Conservation (phyloP, 169 alveolate species). For the Plasmodium gonderi region DNA sequence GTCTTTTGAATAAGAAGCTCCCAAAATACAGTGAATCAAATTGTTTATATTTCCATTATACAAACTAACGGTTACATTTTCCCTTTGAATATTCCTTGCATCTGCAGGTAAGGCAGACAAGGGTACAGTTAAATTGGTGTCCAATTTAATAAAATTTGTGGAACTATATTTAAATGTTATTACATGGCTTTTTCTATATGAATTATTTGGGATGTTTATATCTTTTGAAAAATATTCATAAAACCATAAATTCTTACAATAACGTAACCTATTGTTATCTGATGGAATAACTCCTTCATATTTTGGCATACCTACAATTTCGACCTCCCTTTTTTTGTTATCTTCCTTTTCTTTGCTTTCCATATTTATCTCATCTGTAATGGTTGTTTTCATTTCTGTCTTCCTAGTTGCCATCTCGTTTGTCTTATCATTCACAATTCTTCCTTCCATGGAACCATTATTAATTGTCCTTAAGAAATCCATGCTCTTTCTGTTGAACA, state of each 20-base stretch:
- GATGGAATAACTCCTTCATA: slow-evolving; percentile 74
- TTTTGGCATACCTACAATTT: slow-evolving; percentile 66
- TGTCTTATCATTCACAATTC: background rate
- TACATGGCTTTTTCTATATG: slow-evolving; percentile 34
- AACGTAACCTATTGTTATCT: slow-evolving; percentile 31
- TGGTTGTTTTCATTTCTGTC: too few species aligned
- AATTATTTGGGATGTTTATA: slow-evolving; percentile 6
- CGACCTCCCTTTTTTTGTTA: background rate
- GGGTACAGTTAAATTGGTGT: slow-evolving; percentile 58
- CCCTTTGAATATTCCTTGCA: slow-evolving; percentile 35
- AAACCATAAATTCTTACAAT: slow-evolving; percentile 58
- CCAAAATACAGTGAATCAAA: slow-evolving; percentile 45
- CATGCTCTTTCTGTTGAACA: too few species aligned
- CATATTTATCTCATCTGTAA: too few species aligned
- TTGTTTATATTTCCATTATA: slow-evolving; percentile 52
- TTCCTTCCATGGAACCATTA: too few species aligned
- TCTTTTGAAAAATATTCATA: slow-evolving; percentile 65
- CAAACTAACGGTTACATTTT: slow-evolving; percentile 46
- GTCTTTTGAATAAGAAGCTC: slow-evolving; percentile 61
- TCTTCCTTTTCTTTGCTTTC: background rate
- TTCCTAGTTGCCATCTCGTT: background rate
- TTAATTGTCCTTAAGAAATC: too few species aligned
- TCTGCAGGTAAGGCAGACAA: slow-evolving; percentile 72
- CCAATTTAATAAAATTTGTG: slow-evolving; percentile 39
- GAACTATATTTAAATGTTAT: slow-evolving; percentile 29